phyloP scores from a whole-genome alignment of 257 asterid species.

The Eustoma russellianum region DNA sequence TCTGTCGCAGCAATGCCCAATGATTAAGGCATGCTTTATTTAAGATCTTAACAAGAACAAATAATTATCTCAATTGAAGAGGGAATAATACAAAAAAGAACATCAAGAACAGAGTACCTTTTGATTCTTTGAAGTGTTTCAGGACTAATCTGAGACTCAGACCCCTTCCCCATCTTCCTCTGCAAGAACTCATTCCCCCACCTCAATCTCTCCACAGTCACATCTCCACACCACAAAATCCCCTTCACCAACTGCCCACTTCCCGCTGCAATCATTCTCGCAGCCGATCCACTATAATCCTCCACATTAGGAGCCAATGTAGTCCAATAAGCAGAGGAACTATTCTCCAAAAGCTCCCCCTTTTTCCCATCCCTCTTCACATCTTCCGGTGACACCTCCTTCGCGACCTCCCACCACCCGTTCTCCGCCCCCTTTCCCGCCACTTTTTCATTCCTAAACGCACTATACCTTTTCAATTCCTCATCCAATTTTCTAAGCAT shows the following conservation, averaged over 20 bases:
- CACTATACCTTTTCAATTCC: slow-evolving; percentile 48
- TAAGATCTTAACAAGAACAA: neutral
- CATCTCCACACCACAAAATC: slow-evolving; percentile 90
- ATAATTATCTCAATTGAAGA: neutral
- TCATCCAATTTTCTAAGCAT: slow-evolving; percentile 44
- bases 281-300: slow-evolving; percentile 62
- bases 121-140: slow-evolving; percentile 50
- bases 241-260: slow-evolving; percentile 85
- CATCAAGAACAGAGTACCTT: slow-evolving; percentile 30
- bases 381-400: slow-evolving; percentile 57
- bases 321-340: slow-evolving; percentile 87
- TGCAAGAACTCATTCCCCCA: slow-evolving; percentile 75
- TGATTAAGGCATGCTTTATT: neutral
- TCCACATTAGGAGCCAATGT: slow-evolving; percentile 92
- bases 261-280: slow-evolving; percentile 73
- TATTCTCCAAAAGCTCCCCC: slow-evolving; percentile 60
- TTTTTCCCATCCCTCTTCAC: slow-evolving; percentile 36
- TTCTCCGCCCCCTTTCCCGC: slow-evolving; percentile 33
- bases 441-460: slow-evolving; percentile 55
- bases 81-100: neutral
- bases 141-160: slow-evolving; percentile 54
- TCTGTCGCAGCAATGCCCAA: neutral
- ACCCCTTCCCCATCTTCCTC: slow-evolving; percentile 38
- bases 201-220: slow-evolving; percentile 65
- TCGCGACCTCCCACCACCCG: slow-evolving; percentile 55